Conservation (phyloP, 805 yeast species). For the Cyberlindnera galapagoensis region DNA sequence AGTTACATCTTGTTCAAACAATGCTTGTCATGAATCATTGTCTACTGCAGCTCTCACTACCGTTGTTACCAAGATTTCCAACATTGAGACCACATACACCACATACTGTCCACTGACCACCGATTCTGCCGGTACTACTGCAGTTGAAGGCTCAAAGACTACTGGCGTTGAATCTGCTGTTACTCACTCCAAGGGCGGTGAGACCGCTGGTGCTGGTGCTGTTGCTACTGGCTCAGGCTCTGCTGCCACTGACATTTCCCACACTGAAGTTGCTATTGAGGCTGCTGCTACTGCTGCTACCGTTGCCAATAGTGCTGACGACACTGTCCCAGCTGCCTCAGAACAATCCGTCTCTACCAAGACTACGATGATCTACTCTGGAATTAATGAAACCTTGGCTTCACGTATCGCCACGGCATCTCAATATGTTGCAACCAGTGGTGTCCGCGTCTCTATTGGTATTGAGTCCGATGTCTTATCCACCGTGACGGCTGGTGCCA, state of each 20-base stretch:
- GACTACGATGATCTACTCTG: not conserved
- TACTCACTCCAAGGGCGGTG: no score
- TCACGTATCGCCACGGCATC: no score
- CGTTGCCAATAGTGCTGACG: not conserved
- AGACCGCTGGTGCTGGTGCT: constrained; percentile 1
- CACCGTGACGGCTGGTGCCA: constrained; percentile 1
- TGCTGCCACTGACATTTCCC: constrained; percentile 2
- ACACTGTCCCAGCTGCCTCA: not conserved
- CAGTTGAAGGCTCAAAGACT: constrained; percentile 2
- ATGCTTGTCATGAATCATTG: constrained; percentile 17
- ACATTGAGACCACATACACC: constrained; percentile 7
- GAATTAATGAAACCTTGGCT: constrained; percentile 24
- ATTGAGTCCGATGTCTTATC: not conserved
- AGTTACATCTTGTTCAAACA: constrained; percentile 17
- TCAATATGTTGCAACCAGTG: no score
- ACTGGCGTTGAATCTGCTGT: constrained; percentile 1
- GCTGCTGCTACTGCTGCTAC: constrained; percentile 2
- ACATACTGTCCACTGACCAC: constrained; percentile 12
- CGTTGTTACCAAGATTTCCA: constrained; percentile 8
- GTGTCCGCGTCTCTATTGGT: no score
- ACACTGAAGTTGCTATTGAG: no score
- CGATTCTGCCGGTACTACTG: not conserved
- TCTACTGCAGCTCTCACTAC: constrained; percentile 24
- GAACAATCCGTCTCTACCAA: not conserved
- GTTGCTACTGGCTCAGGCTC: not conserved